These are phyloP conservation scores for Logfia minima DNA, from an alignment of 129 eudicot species.

Conservation along the genomic window DNA sequence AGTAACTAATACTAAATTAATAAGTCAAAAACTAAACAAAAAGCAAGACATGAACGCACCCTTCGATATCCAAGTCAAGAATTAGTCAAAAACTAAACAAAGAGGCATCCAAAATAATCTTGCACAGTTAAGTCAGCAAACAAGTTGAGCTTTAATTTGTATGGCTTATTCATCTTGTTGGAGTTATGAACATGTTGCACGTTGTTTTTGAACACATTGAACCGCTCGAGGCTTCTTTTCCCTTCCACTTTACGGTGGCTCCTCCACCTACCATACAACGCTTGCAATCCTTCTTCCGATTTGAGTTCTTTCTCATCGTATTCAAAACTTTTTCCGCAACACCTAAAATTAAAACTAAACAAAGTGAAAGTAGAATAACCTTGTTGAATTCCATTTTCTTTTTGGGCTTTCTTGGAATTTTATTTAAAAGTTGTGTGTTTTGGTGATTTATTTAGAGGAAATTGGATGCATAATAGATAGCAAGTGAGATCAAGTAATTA, in stretches of 20 bases:
- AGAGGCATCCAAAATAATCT: too few species aligned
- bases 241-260: constrained; percentile 55
- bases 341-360: constrained; percentile 37
- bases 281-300: constrained; percentile 54
- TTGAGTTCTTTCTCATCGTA: constrained; percentile 66
- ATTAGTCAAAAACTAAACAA: too few species aligned
- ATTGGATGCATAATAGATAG: neutral
- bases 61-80: too few species aligned
- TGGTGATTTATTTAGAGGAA: neutral
- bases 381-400: constrained; percentile 33
- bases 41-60: too few species aligned
- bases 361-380: constrained; percentile 29
- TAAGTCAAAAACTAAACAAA: too few species aligned
- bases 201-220: constrained; percentile 65
- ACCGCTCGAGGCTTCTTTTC: constrained; percentile 30
- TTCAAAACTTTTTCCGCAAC: constrained; percentile 44
- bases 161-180: constrained; percentile 63
- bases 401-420: constrained; percentile 6
- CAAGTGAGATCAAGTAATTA: neutral
- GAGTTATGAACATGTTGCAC: constrained; percentile 42
- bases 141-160: constrained; percentile 60
- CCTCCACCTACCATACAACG: constrained; percentile 73
- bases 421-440: neutral
- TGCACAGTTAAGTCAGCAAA: constrained; percentile 65
- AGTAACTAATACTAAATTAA: too few species aligned